Conservation (phyloP, 108 stramenopile species). For the Tribonema minus region DNA sequence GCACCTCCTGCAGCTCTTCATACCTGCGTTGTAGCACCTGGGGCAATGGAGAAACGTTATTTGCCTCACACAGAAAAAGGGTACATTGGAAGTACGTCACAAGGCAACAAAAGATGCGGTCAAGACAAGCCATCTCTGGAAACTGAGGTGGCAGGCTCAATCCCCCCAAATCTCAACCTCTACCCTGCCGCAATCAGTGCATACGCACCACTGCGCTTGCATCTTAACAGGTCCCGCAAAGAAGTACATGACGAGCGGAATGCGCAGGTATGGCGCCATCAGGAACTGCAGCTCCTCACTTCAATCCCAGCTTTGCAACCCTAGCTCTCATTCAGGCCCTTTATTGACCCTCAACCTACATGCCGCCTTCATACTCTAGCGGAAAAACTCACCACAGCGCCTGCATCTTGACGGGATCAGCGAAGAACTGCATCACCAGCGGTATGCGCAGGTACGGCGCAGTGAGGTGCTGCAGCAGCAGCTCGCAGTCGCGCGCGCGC, state of each 20-base stretch:
- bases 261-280: constrained; percentile 60
- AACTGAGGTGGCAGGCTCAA: too few relatives aligned
- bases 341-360: background rate
- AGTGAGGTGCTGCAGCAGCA: constrained; percentile 63
- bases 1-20: constrained; percentile 57
- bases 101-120: background rate
- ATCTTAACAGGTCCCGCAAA: constrained; percentile 52
- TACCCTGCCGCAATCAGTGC: background rate
- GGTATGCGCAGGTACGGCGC: constrained; percentile 62
- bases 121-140: too few relatives aligned
- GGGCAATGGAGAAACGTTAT: background rate
- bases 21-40: background rate
- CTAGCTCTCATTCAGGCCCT: too few relatives aligned
- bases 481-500: constrained; percentile 57
- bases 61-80: background rate
- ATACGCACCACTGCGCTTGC: constrained; percentile 20
- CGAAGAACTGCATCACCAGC: constrained; percentile 56
- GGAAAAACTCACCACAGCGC: constrained; percentile 14
- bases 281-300: constrained; percentile 61
- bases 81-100: background rate
- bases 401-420: constrained; percentile 51
- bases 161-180: too few relatives aligned
- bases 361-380: background rate
- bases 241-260: constrained; percentile 56
- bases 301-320: too few relatives aligned